Percentiles rank a stretch among this genome's conserved stretches.
phyloP scores from a whole-genome alignment of 2,329 filamentous ascomycete genomes.

The Phoma herbarum region DNA sequence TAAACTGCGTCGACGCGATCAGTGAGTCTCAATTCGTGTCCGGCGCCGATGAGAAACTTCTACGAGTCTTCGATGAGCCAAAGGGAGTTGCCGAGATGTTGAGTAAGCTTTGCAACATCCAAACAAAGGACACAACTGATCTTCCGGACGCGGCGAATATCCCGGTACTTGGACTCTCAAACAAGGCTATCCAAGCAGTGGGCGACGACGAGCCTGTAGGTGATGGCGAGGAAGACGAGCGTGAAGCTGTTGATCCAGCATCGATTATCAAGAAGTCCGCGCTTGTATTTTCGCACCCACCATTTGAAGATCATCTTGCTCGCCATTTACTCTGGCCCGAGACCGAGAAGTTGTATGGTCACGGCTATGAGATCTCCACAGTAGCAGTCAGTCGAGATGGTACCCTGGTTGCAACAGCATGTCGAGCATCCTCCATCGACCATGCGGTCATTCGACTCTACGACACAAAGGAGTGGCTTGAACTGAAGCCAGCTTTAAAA shows the following conservation, averaged over 20 bases:
- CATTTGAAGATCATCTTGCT: conserved; percentile 87
- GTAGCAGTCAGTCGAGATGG: conserved; percentile 81
- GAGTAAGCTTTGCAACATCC: conserved; percentile 70
- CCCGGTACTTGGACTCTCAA: conserved; percentile 92
- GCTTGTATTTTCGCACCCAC: conserved; percentile 75
- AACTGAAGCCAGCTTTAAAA: conserved; percentile 82
- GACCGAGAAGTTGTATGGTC: conserved; percentile 94
- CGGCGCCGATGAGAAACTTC: conserved; percentile 96
- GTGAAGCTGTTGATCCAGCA: conserved; percentile 64
- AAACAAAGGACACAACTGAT: conserved; percentile 25
- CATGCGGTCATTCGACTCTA: conserved; percentile 95
- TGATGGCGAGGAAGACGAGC: conserved; percentile 60
- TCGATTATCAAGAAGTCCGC: conserved; percentile 67
- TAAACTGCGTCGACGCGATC: conserved; percentile 89
- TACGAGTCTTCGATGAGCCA: conserved; percentile 92
- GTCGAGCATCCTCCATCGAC: conserved; percentile 89
- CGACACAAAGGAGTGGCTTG: conserved; percentile 85
- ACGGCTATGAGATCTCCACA: conserved; percentile 95
- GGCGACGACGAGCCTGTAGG: conserved; percentile 43
- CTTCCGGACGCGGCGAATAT: conserved; percentile 92
- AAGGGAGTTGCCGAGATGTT: conserved; percentile 81
- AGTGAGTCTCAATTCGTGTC: conserved; percentile 82
- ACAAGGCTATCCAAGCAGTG: conserved; percentile 79
- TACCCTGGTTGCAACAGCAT: conserved; percentile 84
- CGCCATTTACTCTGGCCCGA: conserved; percentile 96